Conservation (phyloP, 176 grass and related monocot species). For the Rhipidocladum racemiflorum region DNA sequence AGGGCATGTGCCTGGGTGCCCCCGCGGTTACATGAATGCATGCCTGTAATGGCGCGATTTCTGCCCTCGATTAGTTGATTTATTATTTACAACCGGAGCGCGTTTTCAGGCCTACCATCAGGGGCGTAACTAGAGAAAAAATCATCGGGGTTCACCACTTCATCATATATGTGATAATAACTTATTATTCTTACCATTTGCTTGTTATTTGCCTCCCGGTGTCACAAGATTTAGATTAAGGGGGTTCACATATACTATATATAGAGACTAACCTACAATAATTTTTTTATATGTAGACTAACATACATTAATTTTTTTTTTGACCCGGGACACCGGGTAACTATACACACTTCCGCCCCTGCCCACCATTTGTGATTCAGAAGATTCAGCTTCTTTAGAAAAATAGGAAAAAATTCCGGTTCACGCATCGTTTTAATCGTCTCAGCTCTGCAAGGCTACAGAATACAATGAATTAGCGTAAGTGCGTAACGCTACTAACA, state of each 20-base stretch:
- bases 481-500: not conserved
- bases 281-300: too few relatives aligned
- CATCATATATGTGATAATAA: too few relatives aligned
- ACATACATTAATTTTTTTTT: too few relatives aligned
- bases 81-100: conserved; percentile 19
- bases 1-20: conserved; percentile 25
- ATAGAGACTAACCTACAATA: too few relatives aligned
- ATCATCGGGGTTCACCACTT: too few relatives aligned
- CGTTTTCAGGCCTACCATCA: not conserved
- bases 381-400: conserved; percentile 20
- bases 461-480: not conserved
- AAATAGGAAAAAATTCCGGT: not conserved
- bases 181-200: too few relatives aligned
- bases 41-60: conserved; percentile 34
- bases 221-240: too few relatives aligned
- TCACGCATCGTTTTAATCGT: conserved; percentile 24
- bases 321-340: too few relatives aligned
- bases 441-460: not conserved
- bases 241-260: too few relatives aligned
- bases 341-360: too few relatives aligned
- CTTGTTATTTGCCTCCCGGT: too few relatives aligned
- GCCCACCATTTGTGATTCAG: not conserved
- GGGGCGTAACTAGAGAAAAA: too few relatives aligned
- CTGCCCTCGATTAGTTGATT: not conserved
- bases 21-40: not conserved